Base-by-base conservation (phyloP, 257 asterid genomes). In the Marsdenia floribunda region DNA sequence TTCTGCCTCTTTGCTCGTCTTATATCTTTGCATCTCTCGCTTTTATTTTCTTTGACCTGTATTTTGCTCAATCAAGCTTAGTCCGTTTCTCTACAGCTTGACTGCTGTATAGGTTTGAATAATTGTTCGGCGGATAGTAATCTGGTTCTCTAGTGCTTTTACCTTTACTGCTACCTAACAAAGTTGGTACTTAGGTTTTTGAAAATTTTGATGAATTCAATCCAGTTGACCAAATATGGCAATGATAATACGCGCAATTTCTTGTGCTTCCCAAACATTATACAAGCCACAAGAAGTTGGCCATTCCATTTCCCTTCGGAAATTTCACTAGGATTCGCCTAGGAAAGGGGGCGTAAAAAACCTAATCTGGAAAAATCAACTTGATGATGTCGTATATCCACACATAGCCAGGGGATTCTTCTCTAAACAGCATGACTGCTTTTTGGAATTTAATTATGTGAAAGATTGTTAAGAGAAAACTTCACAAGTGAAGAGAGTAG, bases 291-390 rank as follows among this genome's bases (percentile, higher is more conserved):
- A 72, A 72, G 55, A 57, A n/a, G 42, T 58, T 72, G 68, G 44
- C 16, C 69, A n/a, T 37, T 38, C 68, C 33, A 5, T 13, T 10
- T 47, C 16, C 26, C 26, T 44, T 29, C 13, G 38, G 65, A 14
- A 54, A 72, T 72, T 72, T 24, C 18, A 73, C 33, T 60, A 44
- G 1, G 70, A 60, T 60, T 57, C 33, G 8, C 70, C 58, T 24
- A 16, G 21, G 59, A 73, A 57, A 72, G 38, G 52, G 15, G 67
- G 58, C 47, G 26, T 8, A 42, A 44, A 46, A 44, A 22, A 26
- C 53, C 21, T 21, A 53, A 42, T 22, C 63, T 37, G 50, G 50
- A 44, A 44, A 18, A 60, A 29, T 59, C 55, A 60, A 18, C 44
- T 16, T 26, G 18, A 60, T 52, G 55, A 52, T 73, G 35, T 47